Percentiles rank a stretch among this genome's conserved stretches.
phyloP scores from a whole-genome alignment of 352 stramenopile genomes.

The Globisporangium emineosum region DNA sequence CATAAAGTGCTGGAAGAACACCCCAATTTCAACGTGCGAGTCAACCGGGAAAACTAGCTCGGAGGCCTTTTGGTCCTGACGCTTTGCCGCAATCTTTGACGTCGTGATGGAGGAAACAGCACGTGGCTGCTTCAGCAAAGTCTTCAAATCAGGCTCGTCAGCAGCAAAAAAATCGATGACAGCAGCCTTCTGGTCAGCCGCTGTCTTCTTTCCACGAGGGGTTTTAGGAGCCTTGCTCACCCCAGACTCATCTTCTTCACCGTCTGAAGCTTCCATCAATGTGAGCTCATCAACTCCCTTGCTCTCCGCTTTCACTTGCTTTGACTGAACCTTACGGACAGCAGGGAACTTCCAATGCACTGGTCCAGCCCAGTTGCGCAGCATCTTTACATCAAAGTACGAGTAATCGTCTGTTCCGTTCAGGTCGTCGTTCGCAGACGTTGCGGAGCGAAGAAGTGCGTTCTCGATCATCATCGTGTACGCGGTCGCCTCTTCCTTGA shows the following conservation, averaged over 20 bases:
- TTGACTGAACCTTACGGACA: slow-evolving; percentile 46
- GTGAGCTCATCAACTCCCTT: slow-evolving; percentile 25
- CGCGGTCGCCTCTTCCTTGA: slow-evolving; percentile 49
- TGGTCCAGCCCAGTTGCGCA: slow-evolving; percentile 79
- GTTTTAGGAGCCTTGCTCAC: slow-evolving; percentile 25
- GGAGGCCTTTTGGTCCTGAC: slow-evolving; percentile 46
- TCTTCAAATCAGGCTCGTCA: slow-evolving; percentile 41
- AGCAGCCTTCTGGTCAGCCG: slow-evolving; percentile 40
- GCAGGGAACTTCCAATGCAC: slow-evolving; percentile 72
- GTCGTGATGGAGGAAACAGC: slow-evolving; percentile 32
- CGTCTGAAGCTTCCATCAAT: slow-evolving; percentile 25
- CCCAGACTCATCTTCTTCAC: slow-evolving; percentile 27
- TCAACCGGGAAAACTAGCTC: slow-evolving; percentile 79
- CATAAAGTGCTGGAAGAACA: slow-evolving; percentile 79
- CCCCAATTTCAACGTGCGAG: slow-evolving; percentile 58
- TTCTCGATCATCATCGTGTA: slow-evolving; percentile 78
- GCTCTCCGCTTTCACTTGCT: slow-evolving; percentile 23
- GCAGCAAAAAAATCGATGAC: slow-evolving; percentile 56
- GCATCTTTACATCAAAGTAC: slow-evolving; percentile 81
- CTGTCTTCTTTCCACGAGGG: slow-evolving; percentile 16
- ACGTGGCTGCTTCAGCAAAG: slow-evolving; percentile 40
- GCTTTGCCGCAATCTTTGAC: slow-evolving; percentile 49
- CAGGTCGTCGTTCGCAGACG: slow-evolving; percentile 37
- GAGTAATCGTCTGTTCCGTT: slow-evolving; percentile 67
- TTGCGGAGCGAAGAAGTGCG: slow-evolving; percentile 57